Base-by-base conservation (phyloP, 768 basidiomycete species). In the Candolleomyces efflorescens region DNA sequence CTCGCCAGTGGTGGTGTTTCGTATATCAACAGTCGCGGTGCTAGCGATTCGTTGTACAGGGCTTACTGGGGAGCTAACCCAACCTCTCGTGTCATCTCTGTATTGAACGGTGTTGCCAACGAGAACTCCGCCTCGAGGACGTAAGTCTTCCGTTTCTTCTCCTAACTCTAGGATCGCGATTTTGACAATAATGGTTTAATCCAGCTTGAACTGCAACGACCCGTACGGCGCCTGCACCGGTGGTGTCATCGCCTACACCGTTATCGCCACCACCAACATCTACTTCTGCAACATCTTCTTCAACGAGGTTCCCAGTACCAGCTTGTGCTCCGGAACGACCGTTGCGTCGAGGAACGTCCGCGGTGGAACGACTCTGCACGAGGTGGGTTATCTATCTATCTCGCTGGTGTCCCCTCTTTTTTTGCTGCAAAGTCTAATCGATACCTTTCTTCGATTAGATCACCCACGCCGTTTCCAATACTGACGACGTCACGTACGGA, bases 251-350 rank as follows among this genome's bases (percentile, higher is more conserved):
- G 78, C 77, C 3, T 79, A 81, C 69, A 79, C 77, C 22, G 64
- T 73, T 56, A 74, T 69, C 45, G 54, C 75, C n/a, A 73, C 77
- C n/a, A 78, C 76, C 58, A 75, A 78, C 66, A 76, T 81, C 64
- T 79, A 78, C 70, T 78, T 62, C 68, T 80, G 78, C 70, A 66
- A 64, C 61, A 68, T 76, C 61, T 79, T 81, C 74, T 81, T 76
- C 72, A 71, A 73, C 56, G 74, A 81, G 63, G 75, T 78, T 17
- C 32, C 76, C 9, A 68, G 66, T 32, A 52, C 65, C 43, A 64
- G 59, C 45, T 73, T 79, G 38, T 81, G 79, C 73, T 65, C 65
- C 53, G 77, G 74, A 18, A 79, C 77, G 22, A 67, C 72, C 22
- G 78, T 79, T 39, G 69, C 73, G 13, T 70, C 75, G 20, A 76